Evolutionary conservation across 352 stramenopile genomes (phyloP), one percentile per base, ranked within the genome.

Genomic region (Elongisporangium anandrum): DNA sequence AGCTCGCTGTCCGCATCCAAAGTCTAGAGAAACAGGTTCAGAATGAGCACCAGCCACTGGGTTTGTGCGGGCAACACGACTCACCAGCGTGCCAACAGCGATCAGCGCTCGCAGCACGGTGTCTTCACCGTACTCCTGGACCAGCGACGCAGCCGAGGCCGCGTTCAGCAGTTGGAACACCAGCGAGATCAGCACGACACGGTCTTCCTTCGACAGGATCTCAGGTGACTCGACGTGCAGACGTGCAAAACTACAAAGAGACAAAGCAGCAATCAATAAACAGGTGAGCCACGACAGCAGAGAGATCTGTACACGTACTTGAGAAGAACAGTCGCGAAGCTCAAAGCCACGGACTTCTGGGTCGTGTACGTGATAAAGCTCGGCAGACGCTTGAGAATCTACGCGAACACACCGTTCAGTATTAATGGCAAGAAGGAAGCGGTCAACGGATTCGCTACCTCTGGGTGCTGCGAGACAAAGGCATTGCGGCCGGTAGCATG

Each of bases 81-180:
- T 50, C 79, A 91, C 81, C 49, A 94, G 57, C 3, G 83, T 87
- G 22, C 81, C 85, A 29, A 93, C 75, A 5, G 83, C 61, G 24
- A 90, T 70, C 17, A 94, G 63, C 9, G 73, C 74, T 52, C 85
- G 82, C 52, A 92, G 64, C 52, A 93, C 75, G 5, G 81, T 77
- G 57, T 94, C 83, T 59, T 94, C 83, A n/a, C 80, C 79, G n/a
- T 90, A 60, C 49, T 90, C 76, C 47, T 83, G 65, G 17, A 94
- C 59, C 34, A 45, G 34, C 34, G 34, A 45, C 16, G 13, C 4
- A 13, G 75, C 65, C 24, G 70, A 70, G 9, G 76, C 59, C 21
- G 77, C 69, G 49, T 84, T 85, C 20, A 91, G 54, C 21, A 89
- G 60, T 19, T 80, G 70, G 57, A 76, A 81, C 1, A 71, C 67